Conservation (phyloP, 495 filamentous ascomycete species). For the Lophiotrema nucula region DNA sequence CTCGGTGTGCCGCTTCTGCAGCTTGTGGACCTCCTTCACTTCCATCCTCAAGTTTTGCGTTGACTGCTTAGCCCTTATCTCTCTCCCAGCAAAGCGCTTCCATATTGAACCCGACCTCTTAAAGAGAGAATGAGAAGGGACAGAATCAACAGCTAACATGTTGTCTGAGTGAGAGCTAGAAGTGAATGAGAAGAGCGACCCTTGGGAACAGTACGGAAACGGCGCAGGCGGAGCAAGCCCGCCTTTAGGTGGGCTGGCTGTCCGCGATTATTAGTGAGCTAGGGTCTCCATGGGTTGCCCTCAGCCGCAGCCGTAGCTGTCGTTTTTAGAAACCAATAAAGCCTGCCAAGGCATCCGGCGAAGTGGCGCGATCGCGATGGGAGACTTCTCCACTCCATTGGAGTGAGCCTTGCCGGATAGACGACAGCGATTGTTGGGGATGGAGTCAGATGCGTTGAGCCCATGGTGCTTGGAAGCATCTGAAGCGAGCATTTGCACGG, state of each 20-base stretch:
- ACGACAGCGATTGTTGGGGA: too few relatives aligned
- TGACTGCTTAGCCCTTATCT: background rate
- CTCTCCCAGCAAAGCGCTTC: slow-evolving; percentile 12
- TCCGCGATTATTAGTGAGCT: background rate
- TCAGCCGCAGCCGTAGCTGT: background rate
- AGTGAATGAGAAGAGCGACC: background rate
- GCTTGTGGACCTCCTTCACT: background rate
- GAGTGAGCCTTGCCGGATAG: background rate
- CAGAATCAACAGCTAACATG: slow-evolving; percentile 1
- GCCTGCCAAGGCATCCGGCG: background rate
- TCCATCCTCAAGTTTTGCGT: background rate
- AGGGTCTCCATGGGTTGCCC: background rate
- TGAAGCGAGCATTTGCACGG: too few relatives aligned
- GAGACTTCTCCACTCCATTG: background rate
- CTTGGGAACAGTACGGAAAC: background rate
- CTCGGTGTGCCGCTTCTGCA: background rate
- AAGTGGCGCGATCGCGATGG: background rate
- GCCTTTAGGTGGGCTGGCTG: background rate
- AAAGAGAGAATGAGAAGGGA: background rate
- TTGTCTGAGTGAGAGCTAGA: background rate
- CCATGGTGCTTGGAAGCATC: too few relatives aligned
- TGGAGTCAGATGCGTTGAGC: too few relatives aligned
- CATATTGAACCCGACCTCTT: slow-evolving; percentile 10
- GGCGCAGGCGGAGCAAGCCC: background rate
- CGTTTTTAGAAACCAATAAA: background rate